phyloP scores from a whole-genome alignment of 257 asterid species.

The Fraxinus excelsior region DNA sequence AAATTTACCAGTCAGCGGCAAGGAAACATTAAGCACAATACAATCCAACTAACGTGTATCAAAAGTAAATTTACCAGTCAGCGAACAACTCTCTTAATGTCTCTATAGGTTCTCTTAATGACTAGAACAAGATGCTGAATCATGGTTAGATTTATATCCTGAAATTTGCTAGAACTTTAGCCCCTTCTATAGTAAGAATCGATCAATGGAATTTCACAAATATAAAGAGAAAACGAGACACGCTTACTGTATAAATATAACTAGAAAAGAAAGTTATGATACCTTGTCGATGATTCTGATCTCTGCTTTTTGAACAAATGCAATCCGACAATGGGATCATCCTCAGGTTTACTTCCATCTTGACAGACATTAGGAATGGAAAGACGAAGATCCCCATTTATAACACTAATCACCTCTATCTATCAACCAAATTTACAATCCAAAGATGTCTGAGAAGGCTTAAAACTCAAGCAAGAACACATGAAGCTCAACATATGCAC shows the following conservation, averaged over 20 bases:
- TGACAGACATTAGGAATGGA: constrained; percentile 46
- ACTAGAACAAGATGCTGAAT: background rate
- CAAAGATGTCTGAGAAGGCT: constrained; percentile 12
- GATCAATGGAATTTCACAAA: constrained; percentile 1
- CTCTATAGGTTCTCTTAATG: constrained; percentile 3
- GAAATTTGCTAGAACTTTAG: background rate
- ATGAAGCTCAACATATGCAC: background rate
- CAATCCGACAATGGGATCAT: constrained; percentile 56
- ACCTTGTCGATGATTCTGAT: constrained; percentile 63
- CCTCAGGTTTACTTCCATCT: constrained; percentile 43
- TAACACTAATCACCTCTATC: constrained; percentile 76
- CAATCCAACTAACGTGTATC: background rate
- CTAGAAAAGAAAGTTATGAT: background rate
- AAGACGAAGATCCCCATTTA: constrained; percentile 62
- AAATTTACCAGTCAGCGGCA: background rate
- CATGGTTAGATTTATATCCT: background rate
- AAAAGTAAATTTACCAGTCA: constrained; percentile 4
- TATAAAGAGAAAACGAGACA: constrained; percentile 4
- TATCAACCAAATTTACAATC: constrained; percentile 30
- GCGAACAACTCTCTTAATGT: background rate
- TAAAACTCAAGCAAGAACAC: constrained; percentile 13
- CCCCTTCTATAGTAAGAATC: background rate
- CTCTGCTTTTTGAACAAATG: constrained; percentile 63
- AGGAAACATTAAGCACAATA: constrained; percentile 2
- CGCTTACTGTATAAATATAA: background rate